Evolutionary conservation across 805 yeast genomes (phyloP).

Genomic region (Brettanomyces naardenensis): DNA sequence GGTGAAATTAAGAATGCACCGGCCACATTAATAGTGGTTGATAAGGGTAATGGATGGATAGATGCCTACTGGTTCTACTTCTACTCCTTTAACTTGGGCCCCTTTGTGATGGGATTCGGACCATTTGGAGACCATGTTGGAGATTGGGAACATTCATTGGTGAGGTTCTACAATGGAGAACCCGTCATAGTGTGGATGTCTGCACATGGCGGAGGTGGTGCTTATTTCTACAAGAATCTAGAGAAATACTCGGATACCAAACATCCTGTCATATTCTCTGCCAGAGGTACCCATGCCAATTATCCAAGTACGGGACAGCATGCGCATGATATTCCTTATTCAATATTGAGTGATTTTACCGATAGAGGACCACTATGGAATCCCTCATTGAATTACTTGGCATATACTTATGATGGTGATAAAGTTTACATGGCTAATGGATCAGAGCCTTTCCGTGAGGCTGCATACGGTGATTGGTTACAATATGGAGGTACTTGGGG

Average conservation of each 20-base stretch:
- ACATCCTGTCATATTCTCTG: slow-evolving; percentile 78
- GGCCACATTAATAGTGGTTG: slow-evolving; percentile 73
- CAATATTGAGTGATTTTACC: slow-evolving; percentile 84
- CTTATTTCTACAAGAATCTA: slow-evolving; percentile 67
- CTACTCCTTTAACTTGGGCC: slow-evolving; percentile 90
- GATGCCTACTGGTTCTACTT: slow-evolving; percentile 97
- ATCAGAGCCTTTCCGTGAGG: slow-evolving; percentile 45
- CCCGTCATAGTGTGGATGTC: slow-evolving; percentile 93
- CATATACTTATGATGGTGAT: slow-evolving; percentile 68
- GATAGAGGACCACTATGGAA: slow-evolving; percentile 97
- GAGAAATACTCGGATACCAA: slow-evolving; percentile 42
- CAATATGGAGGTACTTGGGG: slow-evolving; percentile 85
- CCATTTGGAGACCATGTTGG: slow-evolving; percentile 97
- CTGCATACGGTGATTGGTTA: slow-evolving; percentile 67
- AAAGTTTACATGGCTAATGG: slow-evolving; percentile 37
- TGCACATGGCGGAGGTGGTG: slow-evolving; percentile 97
- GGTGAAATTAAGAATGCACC: slow-evolving; percentile 76
- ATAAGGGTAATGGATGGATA: slow-evolving; percentile 90
- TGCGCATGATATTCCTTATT: slow-evolving; percentile 90
- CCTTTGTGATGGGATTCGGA: slow-evolving; percentile 95
- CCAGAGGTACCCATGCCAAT: slow-evolving; percentile 96
- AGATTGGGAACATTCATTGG: slow-evolving; percentile 95
- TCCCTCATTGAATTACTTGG: slow-evolving; percentile 73
- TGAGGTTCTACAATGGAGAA: slow-evolving; percentile 70
- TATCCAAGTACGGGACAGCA: slow-evolving; percentile 95